Evolutionary conservation across 805 yeast species (phyloP), one percentile per base, ranked within the genome.

Genomic region (Lachancea sp.): DNA sequence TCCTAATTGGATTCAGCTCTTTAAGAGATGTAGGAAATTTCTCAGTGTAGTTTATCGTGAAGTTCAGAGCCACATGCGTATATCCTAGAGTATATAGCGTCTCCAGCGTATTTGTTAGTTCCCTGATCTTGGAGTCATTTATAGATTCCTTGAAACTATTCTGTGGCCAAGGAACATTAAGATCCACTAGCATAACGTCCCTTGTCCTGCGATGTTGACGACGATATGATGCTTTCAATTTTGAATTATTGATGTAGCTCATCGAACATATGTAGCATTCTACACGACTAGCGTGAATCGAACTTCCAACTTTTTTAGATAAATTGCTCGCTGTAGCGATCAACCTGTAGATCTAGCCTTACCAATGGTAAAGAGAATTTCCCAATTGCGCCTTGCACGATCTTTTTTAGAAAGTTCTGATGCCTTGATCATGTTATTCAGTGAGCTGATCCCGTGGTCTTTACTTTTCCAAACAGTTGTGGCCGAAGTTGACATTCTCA

Each of bases 151-250:
- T 45, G 54, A 74, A 83, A 38, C 68, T 67, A 12, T 57, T 60
- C 40, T 71, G 74, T 0, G 92, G 92, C 83, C 88, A 83, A 12
- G 77, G 74, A 7, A 84, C 77, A 55, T 83, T 84, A 41, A 84
- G 65, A 60, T 84, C 94, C 43, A 78, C 73, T 20, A 75, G 56
- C 77, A 72, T 74, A 7, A 8, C 21, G 8, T 6, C 15, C 13
- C 12, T 15, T 19, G 12, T 17, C 11, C 17, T 6, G 11, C 24
- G 17, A n/a, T n/a, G n/a, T n/a, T n/a, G n/a, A n/a, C n/a, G n/a
- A n/a, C n/a, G n/a, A n/a, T n/a, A n/a, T 21, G 36, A 11, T 22
- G 6, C 28, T 23, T 2, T 16, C 8, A 15, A 28, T 28, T 15
- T 28, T 28, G 17, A 28, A 19, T 25, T 22, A 16, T 18, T 24